These are phyloP conservation scores for Fusarium nodosum DNA, from an alignment of 2,329 filamentous ascomycete species.

Conservation along the genomic window DNA sequence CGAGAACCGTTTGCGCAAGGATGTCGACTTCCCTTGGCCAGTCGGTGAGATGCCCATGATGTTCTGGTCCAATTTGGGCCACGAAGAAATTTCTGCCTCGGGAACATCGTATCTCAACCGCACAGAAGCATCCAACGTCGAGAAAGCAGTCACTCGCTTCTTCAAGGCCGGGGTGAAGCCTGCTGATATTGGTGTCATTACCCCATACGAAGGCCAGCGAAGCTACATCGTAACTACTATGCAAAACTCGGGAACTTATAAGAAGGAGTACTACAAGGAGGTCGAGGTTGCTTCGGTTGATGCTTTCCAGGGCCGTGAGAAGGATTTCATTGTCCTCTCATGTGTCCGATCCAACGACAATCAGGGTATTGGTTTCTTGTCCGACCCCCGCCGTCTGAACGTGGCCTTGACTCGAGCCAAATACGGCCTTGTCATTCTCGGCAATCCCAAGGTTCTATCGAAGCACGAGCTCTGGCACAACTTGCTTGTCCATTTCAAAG, in stretches of 20 bases:
- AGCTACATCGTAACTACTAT: constrained; percentile 99
- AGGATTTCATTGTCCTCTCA: constrained; percentile 98
- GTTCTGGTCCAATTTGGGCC: constrained; percentile 99
- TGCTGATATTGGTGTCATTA: constrained; percentile 95
- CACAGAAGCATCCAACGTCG: constrained; percentile 95
- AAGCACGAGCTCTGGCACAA: constrained; percentile 99
- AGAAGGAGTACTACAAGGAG: constrained; percentile 98
- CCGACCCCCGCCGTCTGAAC: constrained; percentile 95
- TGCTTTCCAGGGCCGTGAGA: constrained; percentile 98
- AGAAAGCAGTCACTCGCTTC: constrained; percentile 98
- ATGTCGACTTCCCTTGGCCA: constrained; percentile 99
- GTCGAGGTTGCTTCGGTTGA: constrained; percentile 98
- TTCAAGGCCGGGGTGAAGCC: constrained; percentile 99
- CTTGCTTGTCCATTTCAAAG: constrained; percentile 95
- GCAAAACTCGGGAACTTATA: constrained; percentile 97
- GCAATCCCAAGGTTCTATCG: constrained; percentile 96
- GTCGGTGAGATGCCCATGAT: constrained; percentile 97
- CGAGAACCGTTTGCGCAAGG: constrained; percentile 86
- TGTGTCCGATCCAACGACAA: constrained; percentile 99
- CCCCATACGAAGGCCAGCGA: constrained; percentile 96
- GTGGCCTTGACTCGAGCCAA: constrained; percentile 97
- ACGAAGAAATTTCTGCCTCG: constrained; percentile 97
- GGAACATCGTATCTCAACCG: constrained; percentile 98
- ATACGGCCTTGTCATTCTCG: constrained; percentile 94
- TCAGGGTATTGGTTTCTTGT: constrained; percentile 98